Conservation (phyloP, 352 stramenopile species). For the Pythium aphanidermatum region DNA sequence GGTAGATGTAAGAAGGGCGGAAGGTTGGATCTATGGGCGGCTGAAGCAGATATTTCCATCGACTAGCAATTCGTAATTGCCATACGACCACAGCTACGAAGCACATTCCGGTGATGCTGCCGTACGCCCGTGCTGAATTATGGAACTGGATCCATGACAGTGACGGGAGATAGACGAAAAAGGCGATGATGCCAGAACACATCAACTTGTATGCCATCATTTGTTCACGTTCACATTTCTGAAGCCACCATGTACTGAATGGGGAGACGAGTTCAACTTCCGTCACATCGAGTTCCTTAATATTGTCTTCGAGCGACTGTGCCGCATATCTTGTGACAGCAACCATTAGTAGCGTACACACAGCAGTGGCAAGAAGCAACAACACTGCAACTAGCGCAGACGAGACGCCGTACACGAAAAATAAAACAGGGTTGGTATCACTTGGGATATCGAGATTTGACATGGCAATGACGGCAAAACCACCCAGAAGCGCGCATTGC, state of each 20-base stretch:
- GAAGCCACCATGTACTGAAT: conserved; percentile 65
- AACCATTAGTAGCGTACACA: conserved; percentile 59
- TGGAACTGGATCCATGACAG: conserved; percentile 73
- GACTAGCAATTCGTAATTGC: conserved; percentile 66
- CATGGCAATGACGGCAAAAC: conserved; percentile 65
- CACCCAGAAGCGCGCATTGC: conserved; percentile 56
- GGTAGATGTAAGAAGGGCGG: conserved; percentile 1
- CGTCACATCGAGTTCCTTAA: conserved; percentile 36
- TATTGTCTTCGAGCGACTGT: conserved; percentile 44
- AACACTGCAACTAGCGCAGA: conserved; percentile 43
- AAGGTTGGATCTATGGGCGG: conserved; percentile 21
- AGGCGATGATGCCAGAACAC: conserved; percentile 51
- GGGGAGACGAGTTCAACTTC: conserved; percentile 48
- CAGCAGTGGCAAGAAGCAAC: conserved; percentile 53
- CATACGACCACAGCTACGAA: conserved; percentile 45
- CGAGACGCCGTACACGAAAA: conserved; percentile 44
- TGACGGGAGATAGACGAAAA: conserved; percentile 59
- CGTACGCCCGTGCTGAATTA: conserved; percentile 27
- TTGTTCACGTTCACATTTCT: conserved; percentile 59
- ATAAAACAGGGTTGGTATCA: conserved; percentile 19
- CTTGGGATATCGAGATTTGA: conserved; percentile 46
- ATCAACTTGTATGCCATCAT: conserved; percentile 71
- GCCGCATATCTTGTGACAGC: conserved; percentile 60
- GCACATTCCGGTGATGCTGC: conserved; percentile 40
- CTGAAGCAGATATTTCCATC: conserved; percentile 66